phyloP scores from a whole-genome alignment of 108 stramenopile genomes.

The Skeletonema menzelii region DNA sequence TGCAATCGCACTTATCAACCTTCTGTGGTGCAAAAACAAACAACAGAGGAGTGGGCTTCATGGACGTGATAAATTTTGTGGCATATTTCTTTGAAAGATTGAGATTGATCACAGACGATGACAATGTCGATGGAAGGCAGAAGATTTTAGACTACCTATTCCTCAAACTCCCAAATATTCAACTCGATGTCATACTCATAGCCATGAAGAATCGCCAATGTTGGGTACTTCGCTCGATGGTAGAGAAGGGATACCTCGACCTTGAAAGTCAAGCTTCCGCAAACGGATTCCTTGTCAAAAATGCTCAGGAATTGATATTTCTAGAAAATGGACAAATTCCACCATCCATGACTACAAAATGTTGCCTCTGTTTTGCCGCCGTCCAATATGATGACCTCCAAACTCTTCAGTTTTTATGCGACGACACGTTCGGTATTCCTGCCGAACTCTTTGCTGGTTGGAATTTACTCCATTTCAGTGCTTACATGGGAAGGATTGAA shows the following conservation, averaged over 20 bases:
- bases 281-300: neutral
- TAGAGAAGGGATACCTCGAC: neutral
- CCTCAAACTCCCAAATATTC: neutral
- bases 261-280: neutral
- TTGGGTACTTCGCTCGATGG: conserved; percentile 11
- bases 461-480: conserved; percentile 3
- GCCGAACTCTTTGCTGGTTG: neutral
- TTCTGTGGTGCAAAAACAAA: neutral
- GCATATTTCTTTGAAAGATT: neutral
- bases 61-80: neutral
- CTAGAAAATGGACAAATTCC: conserved; percentile 3
- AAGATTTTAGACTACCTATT: neutral
- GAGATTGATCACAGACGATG: neutral
- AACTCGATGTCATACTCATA: neutral
- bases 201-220: neutral
- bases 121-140: neutral
- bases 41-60: too few species aligned
- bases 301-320: neutral
- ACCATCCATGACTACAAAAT: neutral
- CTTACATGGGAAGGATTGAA: conserved; percentile 9
- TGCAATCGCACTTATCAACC: neutral
- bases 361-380: conserved; percentile 7
- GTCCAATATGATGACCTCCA: conserved; percentile 18
- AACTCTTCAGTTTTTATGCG: conserved; percentile 4
- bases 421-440: neutral